Conservation (phyloP, 2,329 filamentous ascomycete genomes). For the Didymella segeticola region DNA sequence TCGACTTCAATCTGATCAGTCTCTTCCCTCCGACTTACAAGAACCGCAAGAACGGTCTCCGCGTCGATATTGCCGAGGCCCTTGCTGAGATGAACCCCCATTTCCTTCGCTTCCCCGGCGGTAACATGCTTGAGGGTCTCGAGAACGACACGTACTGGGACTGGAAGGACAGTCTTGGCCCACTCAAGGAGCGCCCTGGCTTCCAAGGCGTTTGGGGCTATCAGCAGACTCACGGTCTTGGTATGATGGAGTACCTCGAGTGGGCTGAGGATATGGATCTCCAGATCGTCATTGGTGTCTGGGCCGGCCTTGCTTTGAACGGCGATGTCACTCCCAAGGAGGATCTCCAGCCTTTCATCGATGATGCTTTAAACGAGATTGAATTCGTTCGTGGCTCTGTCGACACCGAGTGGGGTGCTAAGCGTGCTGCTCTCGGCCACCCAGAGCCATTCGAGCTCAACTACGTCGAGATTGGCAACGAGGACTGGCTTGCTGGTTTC, state of each 20-base stretch:
- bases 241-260: constrained; percentile 57
- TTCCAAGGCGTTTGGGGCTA: constrained; percentile 55
- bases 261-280: constrained; percentile 57
- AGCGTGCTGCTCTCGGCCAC: constrained; percentile 46
- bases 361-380: constrained; percentile 49
- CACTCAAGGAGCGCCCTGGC: constrained; percentile 57
- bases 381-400: constrained; percentile 43
- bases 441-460: constrained; percentile 48
- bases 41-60: constrained; percentile 58
- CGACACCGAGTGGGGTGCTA: constrained; percentile 43
- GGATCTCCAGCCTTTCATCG: constrained; percentile 48
- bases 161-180: constrained; percentile 61
- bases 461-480: constrained; percentile 50
- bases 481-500: constrained; percentile 47
- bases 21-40: constrained; percentile 64
- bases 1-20: constrained; percentile 59
- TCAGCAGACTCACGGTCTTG: constrained; percentile 54
- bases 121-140: constrained; percentile 55
- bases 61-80: constrained; percentile 58
- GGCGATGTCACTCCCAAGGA: constrained; percentile 47
- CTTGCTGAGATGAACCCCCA: constrained; percentile 51
- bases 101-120: constrained; percentile 60
- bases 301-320: constrained; percentile 54
- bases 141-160: constrained; percentile 36
- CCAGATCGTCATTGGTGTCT: constrained; percentile 53